Evolutionary conservation across 345 rosid genomes (phyloP), one percentile per base, ranked within the genome.

Genomic region (Lenwebbia sp.): DNA sequence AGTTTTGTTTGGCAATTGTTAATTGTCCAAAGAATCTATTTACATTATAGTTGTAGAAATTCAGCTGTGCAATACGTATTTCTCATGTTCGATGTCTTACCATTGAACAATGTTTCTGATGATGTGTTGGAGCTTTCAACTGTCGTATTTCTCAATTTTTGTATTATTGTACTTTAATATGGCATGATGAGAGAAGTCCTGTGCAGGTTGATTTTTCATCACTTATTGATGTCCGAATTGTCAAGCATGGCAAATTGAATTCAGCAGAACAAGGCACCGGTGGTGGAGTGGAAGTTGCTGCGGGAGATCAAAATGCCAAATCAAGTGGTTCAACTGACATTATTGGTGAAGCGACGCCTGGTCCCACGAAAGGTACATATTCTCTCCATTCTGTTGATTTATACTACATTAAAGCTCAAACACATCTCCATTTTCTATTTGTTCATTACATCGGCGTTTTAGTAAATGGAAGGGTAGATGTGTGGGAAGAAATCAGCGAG

Each of bases 401-500:
- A 23, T 33, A 6, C 44, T 4, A 37, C 74, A 23, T 25, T 84
- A 60, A 56, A 44, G n/a, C 44, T 52, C 56, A 83, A 15, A 82
- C 25, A 0, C 84, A n/a, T 53, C 44, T 50, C 57, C 37, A 52
- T 83, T 21, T 52, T 19, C 84, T 83, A n/a, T 83, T 25, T 52
- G 84, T 53, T 83, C 25, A 44, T 83, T 50, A 5, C 17, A 28
- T n/a, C 21, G 53, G 23, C 4, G 53, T 21, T 88, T 85, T 90
- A 96, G 98, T 88, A 87, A 94, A 91, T 86, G 95, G 92, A 53
- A 87, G 82, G 74, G 84, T 56, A 54, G 87, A 92, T 62, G 90
- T 90, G 7, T 94, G 98, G 99, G 97, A 96, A 84, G 97, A 96
- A 90, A 88, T 94, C 87, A 92, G 88, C 82, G 88, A 91, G 87